Base-by-base conservation (phyloP, 495 filamentous ascomycete species). In the Tuber borchii region DNA sequence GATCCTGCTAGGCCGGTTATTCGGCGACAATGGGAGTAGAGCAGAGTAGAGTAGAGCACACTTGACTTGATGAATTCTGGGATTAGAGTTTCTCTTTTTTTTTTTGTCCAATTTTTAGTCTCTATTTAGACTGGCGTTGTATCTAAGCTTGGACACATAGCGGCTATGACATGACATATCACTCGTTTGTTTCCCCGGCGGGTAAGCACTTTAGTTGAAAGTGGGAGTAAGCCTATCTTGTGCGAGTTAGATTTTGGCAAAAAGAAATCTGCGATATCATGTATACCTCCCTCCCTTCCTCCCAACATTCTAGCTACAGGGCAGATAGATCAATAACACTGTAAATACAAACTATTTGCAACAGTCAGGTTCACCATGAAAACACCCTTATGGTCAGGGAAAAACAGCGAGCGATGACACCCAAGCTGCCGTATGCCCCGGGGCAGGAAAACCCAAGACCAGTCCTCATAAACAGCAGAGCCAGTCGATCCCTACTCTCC, bases 1-100 rank as follows among this genome's bases (percentile, higher is more conserved):
- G 95, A 99, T 87, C 94, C 96, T 26, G 95, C 95, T 4, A 87
- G 95, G 81, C 95, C 95, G 10, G 90, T 98, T 72, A 90, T 92
- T 73, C 80, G 85, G 42, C 72, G 79, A 44, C 82, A 83, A 42
- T 83, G 82, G 82, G 81, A 79, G 39, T 82, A 81, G 70, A 37
- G 1, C 34, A 20, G 16, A 51, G 39, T 40, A 40, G 39, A 5
- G 51, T 61, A 26, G 51, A 61, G 9, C 9, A 26, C 22, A 16
- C 34, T 71, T 20, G 70, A 17, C 17, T 44, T 45, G 39, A 2
- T 17, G 20, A 12, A 7, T 45, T 8, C 39, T 42, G 20, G 20
- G 39, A n/a, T 44, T 71, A 3, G 12, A 45, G 39, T 70, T 43
- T 70, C 22, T n/a, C 12, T 0, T 31, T 71, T 45, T 5, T 71